Conservation (phyloP, 441 rosid genomes). For the Populus hybrid region DNA sequence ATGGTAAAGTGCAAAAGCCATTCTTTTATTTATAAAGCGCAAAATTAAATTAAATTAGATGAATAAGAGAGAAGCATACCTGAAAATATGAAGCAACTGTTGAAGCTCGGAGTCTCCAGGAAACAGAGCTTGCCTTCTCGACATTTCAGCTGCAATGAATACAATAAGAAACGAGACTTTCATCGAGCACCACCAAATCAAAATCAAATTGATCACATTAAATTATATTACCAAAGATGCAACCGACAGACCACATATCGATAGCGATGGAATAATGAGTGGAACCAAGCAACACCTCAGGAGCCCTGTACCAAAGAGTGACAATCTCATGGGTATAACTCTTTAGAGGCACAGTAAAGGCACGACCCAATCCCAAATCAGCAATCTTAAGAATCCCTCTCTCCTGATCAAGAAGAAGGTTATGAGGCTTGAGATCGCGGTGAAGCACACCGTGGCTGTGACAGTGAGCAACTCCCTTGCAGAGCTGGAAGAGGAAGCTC, state of each 20-base stretch:
- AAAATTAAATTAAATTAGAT: neutral
- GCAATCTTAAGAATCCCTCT: slow-evolving; percentile 84
- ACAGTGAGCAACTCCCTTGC: slow-evolving; percentile 92
- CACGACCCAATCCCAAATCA: slow-evolving; percentile 87
- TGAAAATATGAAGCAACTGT: slow-evolving; percentile 91
- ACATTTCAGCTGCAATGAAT: slow-evolving; percentile 69
- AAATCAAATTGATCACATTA: neutral
- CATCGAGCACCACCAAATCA: neutral
- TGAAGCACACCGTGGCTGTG: slow-evolving; percentile 35
- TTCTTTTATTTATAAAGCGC: neutral
- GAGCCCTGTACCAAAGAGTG: slow-evolving; percentile 93
- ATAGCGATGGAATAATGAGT: slow-evolving; percentile 83
- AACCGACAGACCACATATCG: slow-evolving; percentile 98
- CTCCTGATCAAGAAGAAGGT: slow-evolving; percentile 78
- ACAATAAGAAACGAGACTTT: neutral
- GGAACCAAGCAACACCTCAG: slow-evolving; percentile 91
- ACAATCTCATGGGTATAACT: slow-evolving; percentile 94
- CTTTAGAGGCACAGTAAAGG: slow-evolving; percentile 90
- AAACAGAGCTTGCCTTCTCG: slow-evolving; percentile 79
- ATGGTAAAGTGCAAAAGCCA: neutral
- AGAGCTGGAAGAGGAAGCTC: slow-evolving; percentile 78
- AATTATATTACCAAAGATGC: slow-evolving; percentile 62
- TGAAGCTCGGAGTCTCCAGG: slow-evolving; percentile 97
- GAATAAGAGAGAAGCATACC: slow-evolving; percentile 30
- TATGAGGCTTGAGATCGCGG: slow-evolving; percentile 94